Percentiles rank a stretch among this genome's conserved stretches.
Conservation (phyloP, 495 filamentous ascomycete species). For the Lasiosphaeria hispida region DNA sequence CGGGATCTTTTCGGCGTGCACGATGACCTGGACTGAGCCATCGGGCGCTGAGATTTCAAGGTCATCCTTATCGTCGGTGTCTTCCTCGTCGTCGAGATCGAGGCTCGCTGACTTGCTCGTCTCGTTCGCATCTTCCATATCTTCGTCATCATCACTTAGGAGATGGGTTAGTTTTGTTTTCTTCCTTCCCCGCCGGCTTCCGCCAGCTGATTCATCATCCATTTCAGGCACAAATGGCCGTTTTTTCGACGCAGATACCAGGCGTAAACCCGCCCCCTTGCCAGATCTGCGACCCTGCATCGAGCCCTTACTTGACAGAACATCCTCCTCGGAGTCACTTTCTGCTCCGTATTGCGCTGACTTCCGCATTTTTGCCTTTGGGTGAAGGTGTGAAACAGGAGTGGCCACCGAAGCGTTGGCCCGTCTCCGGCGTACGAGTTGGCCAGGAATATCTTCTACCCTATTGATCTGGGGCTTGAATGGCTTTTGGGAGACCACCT, state of each 20-base stretch:
- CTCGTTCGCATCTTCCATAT: constrained; percentile 20
- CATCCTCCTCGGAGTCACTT: constrained; percentile 14
- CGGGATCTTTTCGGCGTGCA: constrained; percentile 44
- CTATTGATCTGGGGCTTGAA: constrained; percentile 20
- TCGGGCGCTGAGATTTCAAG: constrained; percentile 16
- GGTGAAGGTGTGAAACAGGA: no score
- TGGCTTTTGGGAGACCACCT: constrained; percentile 17
- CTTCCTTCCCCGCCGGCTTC: constrained; percentile 20
- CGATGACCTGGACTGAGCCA: constrained; percentile 34
- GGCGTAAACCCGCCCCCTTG: constrained; percentile 35
- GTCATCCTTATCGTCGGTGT: constrained; percentile 39
- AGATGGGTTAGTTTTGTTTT: constrained; percentile 31
- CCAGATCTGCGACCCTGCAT: constrained; percentile 28
- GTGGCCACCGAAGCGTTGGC: constrained; percentile 1
- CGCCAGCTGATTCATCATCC: constrained; percentile 22
- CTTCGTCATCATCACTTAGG: neutral
- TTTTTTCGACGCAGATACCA: constrained; percentile 30
- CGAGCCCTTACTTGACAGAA: constrained; percentile 13
- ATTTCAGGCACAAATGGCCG: constrained; percentile 34
- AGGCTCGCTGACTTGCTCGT: constrained; percentile 27
- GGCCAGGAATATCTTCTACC: constrained; percentile 26
- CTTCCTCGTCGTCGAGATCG: constrained; percentile 31
- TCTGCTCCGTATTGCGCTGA: constrained; percentile 5
- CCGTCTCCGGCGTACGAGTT: constrained; percentile 31
- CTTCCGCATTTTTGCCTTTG: neutral